A percentile compares a stretch with the other conserved stretches of the same genome.
phyloP scores from a whole-genome alignment of 2,329 filamentous ascomycete species.

The Cladophialophora bantiana region DNA sequence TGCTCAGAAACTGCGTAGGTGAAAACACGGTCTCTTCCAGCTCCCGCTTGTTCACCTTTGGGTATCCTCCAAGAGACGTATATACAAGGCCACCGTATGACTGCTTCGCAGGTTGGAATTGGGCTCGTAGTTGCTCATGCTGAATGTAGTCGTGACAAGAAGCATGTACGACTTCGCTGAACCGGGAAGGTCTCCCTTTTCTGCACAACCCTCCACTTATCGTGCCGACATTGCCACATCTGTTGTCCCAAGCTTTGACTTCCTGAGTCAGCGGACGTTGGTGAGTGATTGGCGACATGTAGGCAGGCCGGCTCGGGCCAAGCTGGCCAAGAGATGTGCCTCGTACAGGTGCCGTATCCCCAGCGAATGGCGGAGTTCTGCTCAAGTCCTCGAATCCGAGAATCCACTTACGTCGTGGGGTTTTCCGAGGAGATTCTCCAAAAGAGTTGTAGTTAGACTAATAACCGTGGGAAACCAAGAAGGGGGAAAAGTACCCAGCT shows the following conservation, averaged over 20 bases:
- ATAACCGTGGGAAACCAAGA: too few relatives aligned
- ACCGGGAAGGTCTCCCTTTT: background rate
- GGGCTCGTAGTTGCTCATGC: background rate
- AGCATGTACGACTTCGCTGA: background rate
- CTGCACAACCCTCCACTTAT: background rate
- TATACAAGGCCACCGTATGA: background rate
- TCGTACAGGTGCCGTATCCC: background rate
- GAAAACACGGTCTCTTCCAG: too few relatives aligned
- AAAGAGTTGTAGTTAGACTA: too few relatives aligned
- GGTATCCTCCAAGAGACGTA: background rate
- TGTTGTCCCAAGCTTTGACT: background rate
- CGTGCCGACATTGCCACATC: background rate
- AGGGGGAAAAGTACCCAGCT: background rate
- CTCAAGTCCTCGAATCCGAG: background rate
- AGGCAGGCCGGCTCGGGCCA: background rate
- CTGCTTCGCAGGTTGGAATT: background rate
- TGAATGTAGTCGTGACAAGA: background rate
- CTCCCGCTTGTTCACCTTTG: background rate
- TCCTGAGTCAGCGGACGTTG: slow-evolving; percentile 2
- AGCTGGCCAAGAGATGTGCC: slow-evolving; percentile 1
- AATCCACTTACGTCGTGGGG: background rate
- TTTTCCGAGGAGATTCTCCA: background rate
- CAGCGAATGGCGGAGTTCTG: background rate
- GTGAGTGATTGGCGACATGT: background rate
- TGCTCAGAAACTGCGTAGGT: too few relatives aligned